Evolutionary conservation across 805 yeast genomes (phyloP), one percentile per base, ranked within the genome.

Genomic region (Suhomyces sp.): DNA sequence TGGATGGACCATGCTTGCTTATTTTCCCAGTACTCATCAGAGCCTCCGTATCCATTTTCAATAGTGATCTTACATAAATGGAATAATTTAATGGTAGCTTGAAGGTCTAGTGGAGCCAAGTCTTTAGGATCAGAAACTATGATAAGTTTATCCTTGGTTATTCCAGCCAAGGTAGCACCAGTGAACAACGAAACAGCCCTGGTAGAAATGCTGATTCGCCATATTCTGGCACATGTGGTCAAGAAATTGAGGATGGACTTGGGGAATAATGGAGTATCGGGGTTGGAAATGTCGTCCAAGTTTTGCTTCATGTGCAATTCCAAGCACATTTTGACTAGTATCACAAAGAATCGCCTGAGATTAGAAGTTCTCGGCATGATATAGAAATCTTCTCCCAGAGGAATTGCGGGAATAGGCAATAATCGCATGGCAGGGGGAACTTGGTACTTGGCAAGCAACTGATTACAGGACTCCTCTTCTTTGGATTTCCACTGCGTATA

Each of bases 151-250:
- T 72, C 78, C 38, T 63, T 60, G 17, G 47, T 27, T 19, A 66
- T 51, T 2, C 73, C 72, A 4, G 70, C 54, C 40, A 67, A 55
- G 53, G 72, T 76, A 10, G 71, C 71, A 1, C 87, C 85, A 4
- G 83, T 77, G 51, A 77, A 81, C 5, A 84, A 54, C 6, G 81
- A 58, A 0, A 79, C 73, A 0, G 83, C 79, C 47, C 80, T 68
- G 0, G 88, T 73, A 0, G 83, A 70, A 6, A 64, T 65, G 54
- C 77, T 79, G 4, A 86, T 65, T 53, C 87, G 70, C 94, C 94
- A 88, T 50, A 80, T 72, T 41, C 71, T 74, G 6, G 82, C 70
- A 50, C 82, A 79, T 13, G 73, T 64, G 1, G 62, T 65, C 3
- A 86, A 59, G 10, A 86, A 64, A 45, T 72, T 74, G 6, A 68